These are phyloP conservation scores for Coemansia sp. DNA, from an alignment of 192 early-diverging fungal species.

Conservation along the genomic window DNA sequence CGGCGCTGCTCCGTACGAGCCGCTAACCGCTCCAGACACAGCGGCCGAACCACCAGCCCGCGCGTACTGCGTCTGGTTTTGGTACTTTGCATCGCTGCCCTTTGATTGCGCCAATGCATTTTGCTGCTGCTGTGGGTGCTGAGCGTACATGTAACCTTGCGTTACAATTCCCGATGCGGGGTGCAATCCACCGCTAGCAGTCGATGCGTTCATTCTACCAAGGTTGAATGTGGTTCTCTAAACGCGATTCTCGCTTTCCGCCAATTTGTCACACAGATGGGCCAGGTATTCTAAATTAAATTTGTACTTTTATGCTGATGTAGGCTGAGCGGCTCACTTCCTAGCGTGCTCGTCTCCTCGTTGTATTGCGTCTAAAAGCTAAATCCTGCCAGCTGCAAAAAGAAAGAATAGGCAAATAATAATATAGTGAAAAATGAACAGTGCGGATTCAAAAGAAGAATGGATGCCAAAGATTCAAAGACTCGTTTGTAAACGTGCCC, in stretches of 20 bases:
- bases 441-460: neutral
- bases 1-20: slow-evolving; percentile 6
- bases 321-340: neutral
- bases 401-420: neutral
- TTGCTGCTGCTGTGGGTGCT: slow-evolving; percentile 18
- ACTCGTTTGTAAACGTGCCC: neutral
- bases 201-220: slow-evolving; percentile 29
- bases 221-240: neutral
- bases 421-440: no score
- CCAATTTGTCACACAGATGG: neutral
- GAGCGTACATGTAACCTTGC: slow-evolving; percentile 32
- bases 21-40: slow-evolving; percentile 5
- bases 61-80: slow-evolving; percentile 39
- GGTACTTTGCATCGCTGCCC: slow-evolving; percentile 31
- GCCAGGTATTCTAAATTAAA: neutral
- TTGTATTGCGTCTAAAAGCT: neutral
- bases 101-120: slow-evolving; percentile 24
- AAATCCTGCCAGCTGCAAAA: no score
- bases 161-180: slow-evolving; percentile 8
- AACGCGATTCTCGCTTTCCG: neutral
- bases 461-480: slow-evolving; percentile 2
- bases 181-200: slow-evolving; percentile 14
- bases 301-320: no score
- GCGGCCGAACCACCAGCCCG: slow-evolving; percentile 15
- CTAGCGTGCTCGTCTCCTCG: neutral